Base-by-base conservation (phyloP, 2,329 filamentous ascomycete genomes). In the Exophiala xenobiotica region DNA sequence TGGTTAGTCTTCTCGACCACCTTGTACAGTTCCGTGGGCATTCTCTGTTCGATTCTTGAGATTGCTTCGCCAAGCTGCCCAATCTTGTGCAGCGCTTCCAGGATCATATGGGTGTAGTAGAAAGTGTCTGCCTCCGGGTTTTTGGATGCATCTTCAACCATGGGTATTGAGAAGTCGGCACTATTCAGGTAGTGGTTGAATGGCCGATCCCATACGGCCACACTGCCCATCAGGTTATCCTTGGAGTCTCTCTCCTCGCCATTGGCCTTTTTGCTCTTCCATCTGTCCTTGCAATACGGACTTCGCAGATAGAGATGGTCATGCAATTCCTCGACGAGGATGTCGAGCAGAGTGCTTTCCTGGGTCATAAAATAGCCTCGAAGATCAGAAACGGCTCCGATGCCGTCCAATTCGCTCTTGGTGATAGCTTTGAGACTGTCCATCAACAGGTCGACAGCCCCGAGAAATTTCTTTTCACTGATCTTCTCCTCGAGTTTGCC, bases 301-400 rank as follows among this genome's bases (percentile, higher is more conserved):
- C 92, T 97, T 68, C 97, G 97, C 31, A 99, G 82, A 66, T 99
- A 99, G 3, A 99, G 78, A 70, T 99, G 93, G 67, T 95, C 93
- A 67, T 99, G 93, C 26, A 99, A 77, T 69, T 99, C 93, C 67
- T 99, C 93, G n/a, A 97, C 85, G 49, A 99, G 69, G 46, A 97
- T 97, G 65, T 99, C 93, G 65, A 92, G 92, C 57, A 99, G 74
- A 0, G 89, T 85, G 22, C 86, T 88, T 72, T 99, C 93, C 67
- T 99, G 95, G 65, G 96, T 97, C 53, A 85, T 85, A 51, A 99
- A 82, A 65, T 97, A 97, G 63, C 84, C 84, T 50, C 90, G 82
- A 59, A 99, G 72, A 62, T 99, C 93, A 51, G 82, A 85, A 62
- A 99, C 74, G 6, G 90, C 92, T 1, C 90, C 91, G 59, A 99